phyloP scores from a whole-genome alignment of 2,329 filamentous ascomycete species.

The Stagonosporopsis vannaccii region DNA sequence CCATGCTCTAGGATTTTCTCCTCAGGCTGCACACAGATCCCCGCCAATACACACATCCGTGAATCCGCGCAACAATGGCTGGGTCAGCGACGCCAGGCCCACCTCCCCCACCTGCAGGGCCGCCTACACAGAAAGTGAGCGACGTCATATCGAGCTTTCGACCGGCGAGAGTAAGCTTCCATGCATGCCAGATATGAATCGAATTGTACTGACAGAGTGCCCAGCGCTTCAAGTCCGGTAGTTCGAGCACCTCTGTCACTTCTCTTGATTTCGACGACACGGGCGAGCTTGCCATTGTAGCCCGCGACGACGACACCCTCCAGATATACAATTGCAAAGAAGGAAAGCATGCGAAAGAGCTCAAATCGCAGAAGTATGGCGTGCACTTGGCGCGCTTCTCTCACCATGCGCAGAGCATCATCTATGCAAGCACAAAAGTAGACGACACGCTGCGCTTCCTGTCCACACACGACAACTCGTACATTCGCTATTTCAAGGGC shows the following conservation, averaged over 20 bases:
- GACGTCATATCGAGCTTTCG: slow-evolving; percentile 81
- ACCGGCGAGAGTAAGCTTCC: slow-evolving; percentile 73
- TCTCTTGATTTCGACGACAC: slow-evolving; percentile 97
- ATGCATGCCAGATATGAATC: neutral
- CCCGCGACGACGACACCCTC: slow-evolving; percentile 92
- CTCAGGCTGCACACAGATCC: neutral
- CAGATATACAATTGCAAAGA: slow-evolving; percentile 95
- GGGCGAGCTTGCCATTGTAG: slow-evolving; percentile 89
- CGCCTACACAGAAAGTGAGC: slow-evolving; percentile 66
- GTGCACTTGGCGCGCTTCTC: slow-evolving; percentile 94
- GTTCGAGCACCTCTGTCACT: slow-evolving; percentile 70
- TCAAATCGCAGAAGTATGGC: slow-evolving; percentile 96
- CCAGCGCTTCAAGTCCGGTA: slow-evolving; percentile 56
- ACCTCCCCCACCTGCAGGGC: slow-evolving; percentile 43
- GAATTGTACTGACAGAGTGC: slow-evolving; percentile 18
- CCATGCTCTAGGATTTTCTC: slow-evolving; percentile 4
- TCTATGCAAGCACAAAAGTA: slow-evolving; percentile 95
- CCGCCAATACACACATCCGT: neutral
- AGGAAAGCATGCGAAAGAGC: slow-evolving; percentile 84
- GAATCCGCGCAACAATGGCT: slow-evolving; percentile 37
- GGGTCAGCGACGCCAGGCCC: slow-evolving; percentile 44
- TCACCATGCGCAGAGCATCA: slow-evolving; percentile 86
- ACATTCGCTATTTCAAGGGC: slow-evolving; percentile 94
- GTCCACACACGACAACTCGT: slow-evolving; percentile 93
- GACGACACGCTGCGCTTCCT: slow-evolving; percentile 89